phyloP scores from a whole-genome alignment of 352 stramenopile species.

The Elongisporangium prolatum region DNA sequence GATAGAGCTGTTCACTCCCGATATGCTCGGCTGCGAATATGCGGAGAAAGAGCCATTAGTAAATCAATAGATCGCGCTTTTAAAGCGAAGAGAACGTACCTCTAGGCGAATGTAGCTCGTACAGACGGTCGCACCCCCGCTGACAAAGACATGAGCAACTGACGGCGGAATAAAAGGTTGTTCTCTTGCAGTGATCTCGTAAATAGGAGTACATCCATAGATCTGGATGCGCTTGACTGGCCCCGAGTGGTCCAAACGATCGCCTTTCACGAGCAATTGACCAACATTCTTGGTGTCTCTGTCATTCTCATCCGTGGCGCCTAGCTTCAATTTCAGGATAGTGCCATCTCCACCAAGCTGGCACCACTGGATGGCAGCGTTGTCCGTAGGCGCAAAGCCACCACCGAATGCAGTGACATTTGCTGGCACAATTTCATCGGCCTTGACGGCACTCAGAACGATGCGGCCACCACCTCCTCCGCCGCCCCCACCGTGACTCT shows the following conservation, averaged over 20 bases:
- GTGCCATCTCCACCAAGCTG: slow-evolving; percentile 76
- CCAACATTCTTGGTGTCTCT: slow-evolving; percentile 11
- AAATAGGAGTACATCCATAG: slow-evolving; percentile 77
- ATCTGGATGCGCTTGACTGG: slow-evolving; percentile 62
- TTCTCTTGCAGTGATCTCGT: slow-evolving; percentile 36
- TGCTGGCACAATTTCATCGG: slow-evolving; percentile 32
- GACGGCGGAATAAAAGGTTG: slow-evolving; percentile 50
- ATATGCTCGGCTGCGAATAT: slow-evolving; percentile 24
- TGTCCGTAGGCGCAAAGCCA: slow-evolving; percentile 23
- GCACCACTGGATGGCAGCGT: slow-evolving; percentile 54
- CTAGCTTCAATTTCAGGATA: slow-evolving; percentile 57
- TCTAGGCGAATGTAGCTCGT: slow-evolving; percentile 44
- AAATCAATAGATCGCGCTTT: background rate
- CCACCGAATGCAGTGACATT: slow-evolving; percentile 48
- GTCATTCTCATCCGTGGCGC: slow-evolving; percentile 10
- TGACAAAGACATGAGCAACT: slow-evolving; percentile 61
- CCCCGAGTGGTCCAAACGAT: slow-evolving; percentile 36
- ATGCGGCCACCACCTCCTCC: slow-evolving; percentile 57
- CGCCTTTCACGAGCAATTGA: slow-evolving; percentile 56
- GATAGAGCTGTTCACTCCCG: slow-evolving; percentile 37
- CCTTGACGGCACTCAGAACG: slow-evolving; percentile 36
- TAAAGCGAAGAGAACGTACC: slow-evolving; percentile 16
- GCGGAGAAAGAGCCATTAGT: background rate
- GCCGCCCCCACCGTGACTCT: slow-evolving; percentile 35
- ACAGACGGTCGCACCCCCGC: slow-evolving; percentile 57